These are phyloP conservation scores for Blastocystis sp. DNA, from an alignment of 352 stramenopile species.

Conservation along the genomic window DNA sequence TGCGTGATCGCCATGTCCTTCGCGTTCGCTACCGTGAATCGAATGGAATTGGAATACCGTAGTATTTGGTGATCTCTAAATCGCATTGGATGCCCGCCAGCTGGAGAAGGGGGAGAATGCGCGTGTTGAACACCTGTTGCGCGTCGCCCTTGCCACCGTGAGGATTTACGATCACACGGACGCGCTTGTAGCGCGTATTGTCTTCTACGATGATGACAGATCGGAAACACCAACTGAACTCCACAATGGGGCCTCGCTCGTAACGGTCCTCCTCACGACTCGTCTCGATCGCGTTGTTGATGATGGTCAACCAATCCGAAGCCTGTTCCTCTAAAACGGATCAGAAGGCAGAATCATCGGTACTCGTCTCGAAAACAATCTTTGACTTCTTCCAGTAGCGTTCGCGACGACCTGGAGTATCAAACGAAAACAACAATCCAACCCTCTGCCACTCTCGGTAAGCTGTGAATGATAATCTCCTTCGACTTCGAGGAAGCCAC, in stretches of 20 bases:
- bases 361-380: conserved; percentile 38
- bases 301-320: conserved; percentile 42
- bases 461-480: conserved; percentile 34
- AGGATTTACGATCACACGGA: conserved; percentile 46
- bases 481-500: conserved; percentile 35
- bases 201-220: background rate
- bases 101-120: conserved; percentile 50
- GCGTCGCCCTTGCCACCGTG: conserved; percentile 44
- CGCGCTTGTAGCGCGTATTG: conserved; percentile 33
- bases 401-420: conserved; percentile 10
- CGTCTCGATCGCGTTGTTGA: conserved; percentile 39
- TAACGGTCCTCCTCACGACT: background rate
- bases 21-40: conserved; percentile 3
- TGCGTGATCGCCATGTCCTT: conserved; percentile 52
- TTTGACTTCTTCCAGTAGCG: conserved; percentile 50
- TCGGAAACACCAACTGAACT: background rate
- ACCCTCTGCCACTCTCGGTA: conserved; percentile 25
- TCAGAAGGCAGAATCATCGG: background rate
- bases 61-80: conserved; percentile 55
- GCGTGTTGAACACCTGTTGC: conserved; percentile 48
- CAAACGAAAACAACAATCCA: too few species aligned
- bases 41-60: background rate
- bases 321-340: conserved; percentile 10
- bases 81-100: conserved; percentile 52
- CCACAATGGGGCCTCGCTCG: conserved; percentile 31